Conservation (phyloP, 345 rosid genomes). For the Excoecaria cochinchinensis region DNA sequence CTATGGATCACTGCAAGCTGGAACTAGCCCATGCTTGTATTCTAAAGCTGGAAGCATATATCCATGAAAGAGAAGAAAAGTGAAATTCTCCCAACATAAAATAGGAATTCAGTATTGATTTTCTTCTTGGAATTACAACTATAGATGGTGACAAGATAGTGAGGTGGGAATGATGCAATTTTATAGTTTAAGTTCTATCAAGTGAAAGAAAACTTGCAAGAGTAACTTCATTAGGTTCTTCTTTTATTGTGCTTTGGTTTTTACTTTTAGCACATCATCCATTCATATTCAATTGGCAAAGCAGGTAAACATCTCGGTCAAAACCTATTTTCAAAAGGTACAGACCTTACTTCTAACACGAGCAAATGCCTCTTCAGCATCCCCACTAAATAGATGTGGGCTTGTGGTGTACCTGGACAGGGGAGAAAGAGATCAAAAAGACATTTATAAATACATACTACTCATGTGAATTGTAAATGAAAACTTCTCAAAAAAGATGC, state of each 20-base stretch:
- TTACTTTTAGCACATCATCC: neutral
- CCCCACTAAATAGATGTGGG: slow-evolving; percentile 86
- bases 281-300: neutral
- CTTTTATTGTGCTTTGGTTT: neutral
- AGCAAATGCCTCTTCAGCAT: slow-evolving; percentile 74
- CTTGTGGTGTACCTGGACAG: slow-evolving; percentile 83
- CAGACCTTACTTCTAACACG: slow-evolving; percentile 83
- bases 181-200: neutral
- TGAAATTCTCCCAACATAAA: neutral
- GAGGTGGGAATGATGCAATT: neutral
- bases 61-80: neutral
- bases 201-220: too few relatives aligned
- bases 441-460: neutral
- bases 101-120: neutral
- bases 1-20: neutral
- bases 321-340: slow-evolving; percentile 12
- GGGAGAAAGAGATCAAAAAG: slow-evolving; percentile 9
- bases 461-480: neutral
- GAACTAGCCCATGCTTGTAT: neutral
- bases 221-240: neutral
- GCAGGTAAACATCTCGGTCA: neutral
- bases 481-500: neutral
- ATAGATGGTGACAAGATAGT: neutral
- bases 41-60: neutral
- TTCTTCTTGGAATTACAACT: neutral